These are phyloP conservation scores for Pseudocercospora fuligena DNA, from an alignment of 2,329 filamentous ascomycete species.

Conservation along the genomic window DNA sequence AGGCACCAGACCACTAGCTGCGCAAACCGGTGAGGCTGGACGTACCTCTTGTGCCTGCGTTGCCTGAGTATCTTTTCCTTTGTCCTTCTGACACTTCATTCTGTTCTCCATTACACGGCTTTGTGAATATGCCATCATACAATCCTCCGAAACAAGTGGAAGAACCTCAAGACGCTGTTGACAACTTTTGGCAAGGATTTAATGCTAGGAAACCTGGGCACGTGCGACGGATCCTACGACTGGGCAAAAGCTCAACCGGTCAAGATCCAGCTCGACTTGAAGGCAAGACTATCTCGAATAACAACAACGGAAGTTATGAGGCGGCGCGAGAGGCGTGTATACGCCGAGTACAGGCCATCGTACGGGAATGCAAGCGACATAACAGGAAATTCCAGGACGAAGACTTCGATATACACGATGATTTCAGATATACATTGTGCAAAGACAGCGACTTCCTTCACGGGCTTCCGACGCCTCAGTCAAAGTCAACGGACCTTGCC, in stretches of 20 bases:
- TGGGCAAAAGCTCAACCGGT: neutral
- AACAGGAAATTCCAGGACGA: constrained; percentile 83
- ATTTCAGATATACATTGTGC: constrained; percentile 42
- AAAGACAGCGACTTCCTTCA: constrained; percentile 54
- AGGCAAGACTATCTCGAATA: neutral
- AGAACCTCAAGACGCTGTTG: constrained; percentile 2
- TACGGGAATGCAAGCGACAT: constrained; percentile 67
- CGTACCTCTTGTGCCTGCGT: neutral
- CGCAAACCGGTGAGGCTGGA: neutral
- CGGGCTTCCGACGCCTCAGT: constrained; percentile 43
- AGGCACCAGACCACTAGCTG: neutral
- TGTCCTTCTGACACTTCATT: neutral
- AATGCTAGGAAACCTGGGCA: constrained; percentile 6
- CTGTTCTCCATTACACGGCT: neutral
- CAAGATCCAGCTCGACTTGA: constrained; percentile 5
- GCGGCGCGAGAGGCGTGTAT: constrained; percentile 70
- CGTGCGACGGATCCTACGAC: neutral
- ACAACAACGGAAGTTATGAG: constrained; percentile 57
- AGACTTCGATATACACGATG: constrained; percentile 80
- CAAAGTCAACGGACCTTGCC: neutral
- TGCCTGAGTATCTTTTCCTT: constrained; percentile 1
- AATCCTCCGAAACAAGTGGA: constrained; percentile 3
- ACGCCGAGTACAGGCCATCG: constrained; percentile 60
- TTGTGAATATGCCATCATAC: constrained; percentile 6
- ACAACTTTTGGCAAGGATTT: constrained; percentile 10